Percentiles rank a stretch among this genome's conserved stretches.
phyloP scores from a whole-genome alignment of 352 stramenopile genomes.

The Elongisporangium anandrum region DNA sequence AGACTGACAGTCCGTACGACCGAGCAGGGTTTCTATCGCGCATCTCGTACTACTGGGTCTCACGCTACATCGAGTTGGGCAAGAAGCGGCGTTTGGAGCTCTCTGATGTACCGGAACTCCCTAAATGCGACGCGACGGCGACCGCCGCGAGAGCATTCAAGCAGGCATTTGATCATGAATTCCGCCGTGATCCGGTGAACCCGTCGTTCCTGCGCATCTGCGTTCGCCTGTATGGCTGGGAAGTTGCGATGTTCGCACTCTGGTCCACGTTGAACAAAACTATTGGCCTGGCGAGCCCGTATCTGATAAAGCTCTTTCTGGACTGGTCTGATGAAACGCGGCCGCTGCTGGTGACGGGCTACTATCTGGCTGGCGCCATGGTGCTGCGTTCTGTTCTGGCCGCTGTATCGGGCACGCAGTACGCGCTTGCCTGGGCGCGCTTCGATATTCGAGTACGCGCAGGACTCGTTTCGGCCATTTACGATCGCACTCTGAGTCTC shows the following conservation, averaged over 20 bases:
- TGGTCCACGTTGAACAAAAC: conserved; percentile 78
- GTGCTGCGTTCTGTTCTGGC: conserved; percentile 44
- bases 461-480: conserved; percentile 67
- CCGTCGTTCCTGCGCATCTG: conserved; percentile 57
- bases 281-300: conserved; percentile 54
- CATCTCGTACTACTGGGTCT: conserved; percentile 66
- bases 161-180: conserved; percentile 30
- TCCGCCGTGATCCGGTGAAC: not conserved
- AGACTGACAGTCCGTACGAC: conserved; percentile 39
- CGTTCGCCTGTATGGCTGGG: conserved; percentile 44
- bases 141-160: conserved; percentile 41
- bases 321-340: conserved; percentile 52
- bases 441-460: conserved; percentile 73
- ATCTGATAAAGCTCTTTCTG: conserved; percentile 80
- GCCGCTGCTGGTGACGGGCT: conserved; percentile 38
- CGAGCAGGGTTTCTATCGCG: conserved; percentile 45
- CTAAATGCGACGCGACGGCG: conserved; percentile 37
- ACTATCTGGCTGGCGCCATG: conserved; percentile 55
- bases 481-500: conserved; percentile 45
- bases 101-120: conserved; percentile 51
- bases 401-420: conserved; percentile 72
- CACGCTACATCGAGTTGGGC: conserved; percentile 54
- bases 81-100: conserved; percentile 52
- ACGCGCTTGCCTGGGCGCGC: conserved; percentile 67
- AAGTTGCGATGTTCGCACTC: conserved; percentile 49